Base-by-base conservation (phyloP, 2,329 filamentous ascomycete species). In the Aureobasidium mangrovei region DNA sequence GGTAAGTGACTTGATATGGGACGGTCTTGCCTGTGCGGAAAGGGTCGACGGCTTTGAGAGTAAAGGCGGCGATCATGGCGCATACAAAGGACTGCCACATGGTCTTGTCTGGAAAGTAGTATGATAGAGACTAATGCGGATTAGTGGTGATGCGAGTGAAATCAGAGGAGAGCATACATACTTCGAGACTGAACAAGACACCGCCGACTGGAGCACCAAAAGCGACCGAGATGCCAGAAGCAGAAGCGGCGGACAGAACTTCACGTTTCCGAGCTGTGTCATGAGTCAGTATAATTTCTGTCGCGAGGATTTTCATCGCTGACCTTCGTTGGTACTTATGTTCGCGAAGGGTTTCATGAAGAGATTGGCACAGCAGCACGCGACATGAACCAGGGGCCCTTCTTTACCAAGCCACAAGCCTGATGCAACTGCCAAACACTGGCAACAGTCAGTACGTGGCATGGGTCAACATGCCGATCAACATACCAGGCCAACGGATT, bases 1-100 rank as follows among this genome's bases (percentile, higher is more conserved):
- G 91, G 69, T 96, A 97, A 35, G 88, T 91, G 64, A 96, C 91
- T 70, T 98, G 91, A 67, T 95, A 98, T 53, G 97, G 75, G 43
- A 97, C 93, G 52, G 97, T 85, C 69, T 98, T 94, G 53, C 91
- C 93, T 1, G 91, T 95, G 52, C 93, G 82, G 68, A 97, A 96
- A 4, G 93, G 93, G 67, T 98, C 93, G 58, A 95, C 81, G 4
- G 88, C 88, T 69, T 97, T 91, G 4, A 98, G 77, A 10, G 90
- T 89, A 36, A 97, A 88, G 18, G 93, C 91, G 12, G 91, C 93
- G n/a, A 95, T 88, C 91, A 97, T 97, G 67, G 93, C 93, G 64
- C 93, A 97, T 39, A 98, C 93, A 65, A 98, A 98, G 64, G 90
- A 95, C 69, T 96, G 93, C 93, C 93, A 98, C 93, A 98, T 97